These are phyloP conservation scores for Nephelium lappaceum DNA, from an alignment of 345 rosid genomes.

Conservation along the genomic window DNA sequence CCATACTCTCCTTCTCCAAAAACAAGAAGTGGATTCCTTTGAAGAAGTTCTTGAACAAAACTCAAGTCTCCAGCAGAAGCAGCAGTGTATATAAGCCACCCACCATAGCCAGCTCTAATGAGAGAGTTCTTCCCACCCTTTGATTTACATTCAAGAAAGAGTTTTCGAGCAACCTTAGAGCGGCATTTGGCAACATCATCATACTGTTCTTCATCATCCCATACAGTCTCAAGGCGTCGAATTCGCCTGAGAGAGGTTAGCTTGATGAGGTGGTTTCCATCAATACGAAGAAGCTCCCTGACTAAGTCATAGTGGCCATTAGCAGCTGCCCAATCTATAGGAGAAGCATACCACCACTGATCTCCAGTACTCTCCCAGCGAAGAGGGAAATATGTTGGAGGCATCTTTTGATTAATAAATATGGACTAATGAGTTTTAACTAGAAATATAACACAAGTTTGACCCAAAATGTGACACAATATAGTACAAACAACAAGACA, in stretches of 20 bases:
- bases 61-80: slow-evolving; percentile 88
- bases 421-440: background rate
- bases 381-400: slow-evolving; percentile 78
- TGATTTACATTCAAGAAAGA: slow-evolving; percentile 63
- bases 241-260: slow-evolving; percentile 91
- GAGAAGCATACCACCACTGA: slow-evolving; percentile 99
- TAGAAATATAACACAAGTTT: slow-evolving; percentile 4
- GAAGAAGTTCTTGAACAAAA: slow-evolving; percentile 71
- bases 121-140: slow-evolving; percentile 64
- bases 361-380: slow-evolving; percentile 97
- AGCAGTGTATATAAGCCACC: slow-evolving; percentile 92
- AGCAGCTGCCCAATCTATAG: slow-evolving; percentile 93
- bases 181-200: slow-evolving; percentile 72
- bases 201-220: slow-evolving; percentile 80
- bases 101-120: slow-evolving; percentile 74
- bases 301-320: slow-evolving; percentile 90
- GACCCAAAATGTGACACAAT: slow-evolving; percentile 3
- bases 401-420: slow-evolving; percentile 37
- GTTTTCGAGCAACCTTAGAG: slow-evolving; percentile 68
- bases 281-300: slow-evolving; percentile 80
- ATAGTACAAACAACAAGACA: slow-evolving; percentile 13
- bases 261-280: slow-evolving; percentile 81
- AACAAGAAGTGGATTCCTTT: slow-evolving; percentile 69
- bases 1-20: slow-evolving; percentile 98
- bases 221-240: slow-evolving; percentile 91